phyloP scores from a whole-genome alignment of 2,329 filamentous ascomycete species.

The Talaromyces pinophilus region DNA sequence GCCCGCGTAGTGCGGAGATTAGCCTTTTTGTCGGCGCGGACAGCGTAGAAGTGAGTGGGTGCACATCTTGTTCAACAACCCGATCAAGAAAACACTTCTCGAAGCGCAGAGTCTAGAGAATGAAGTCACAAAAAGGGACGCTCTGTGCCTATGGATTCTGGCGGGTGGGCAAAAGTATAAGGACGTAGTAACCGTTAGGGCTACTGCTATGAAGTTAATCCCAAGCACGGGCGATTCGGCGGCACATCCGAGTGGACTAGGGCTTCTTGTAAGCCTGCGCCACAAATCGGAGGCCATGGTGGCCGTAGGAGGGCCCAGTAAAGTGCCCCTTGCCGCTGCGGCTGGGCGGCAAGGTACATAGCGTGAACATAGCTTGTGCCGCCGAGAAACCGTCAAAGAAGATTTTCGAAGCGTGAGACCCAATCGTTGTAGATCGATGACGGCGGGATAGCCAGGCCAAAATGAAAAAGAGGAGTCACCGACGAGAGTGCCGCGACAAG shows the following conservation, averaged over 20 bases:
- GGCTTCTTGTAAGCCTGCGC: conserved; percentile 13
- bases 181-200: conserved; percentile 18
- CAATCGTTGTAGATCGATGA: conserved; percentile 17
- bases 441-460: neutral
- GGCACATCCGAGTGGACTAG: conserved; percentile 22
- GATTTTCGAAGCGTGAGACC: conserved; percentile 21
- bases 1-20: conserved; percentile 14
- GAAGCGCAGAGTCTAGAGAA: conserved; percentile 19
- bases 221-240: conserved; percentile 24
- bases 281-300: conserved; percentile 16
- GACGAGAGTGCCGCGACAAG: conserved; percentile 17
- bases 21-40: conserved; percentile 20
- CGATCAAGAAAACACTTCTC: neutral
- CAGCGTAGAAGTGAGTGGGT: conserved; percentile 16
- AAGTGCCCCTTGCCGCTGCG: conserved; percentile 24
- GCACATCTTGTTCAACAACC: conserved; percentile 10
- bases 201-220: conserved; percentile 19
- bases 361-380: conserved; percentile 20
- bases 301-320: conserved; percentile 5
- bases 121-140: conserved; percentile 15
- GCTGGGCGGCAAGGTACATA: conserved; percentile 25
- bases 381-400: conserved; percentile 14
- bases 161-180: conserved; percentile 2
- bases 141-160: conserved; percentile 22
- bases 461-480: neutral